Evolutionary conservation across 257 asterid species (phyloP).

Genomic region (Gentiana straminea): DNA sequence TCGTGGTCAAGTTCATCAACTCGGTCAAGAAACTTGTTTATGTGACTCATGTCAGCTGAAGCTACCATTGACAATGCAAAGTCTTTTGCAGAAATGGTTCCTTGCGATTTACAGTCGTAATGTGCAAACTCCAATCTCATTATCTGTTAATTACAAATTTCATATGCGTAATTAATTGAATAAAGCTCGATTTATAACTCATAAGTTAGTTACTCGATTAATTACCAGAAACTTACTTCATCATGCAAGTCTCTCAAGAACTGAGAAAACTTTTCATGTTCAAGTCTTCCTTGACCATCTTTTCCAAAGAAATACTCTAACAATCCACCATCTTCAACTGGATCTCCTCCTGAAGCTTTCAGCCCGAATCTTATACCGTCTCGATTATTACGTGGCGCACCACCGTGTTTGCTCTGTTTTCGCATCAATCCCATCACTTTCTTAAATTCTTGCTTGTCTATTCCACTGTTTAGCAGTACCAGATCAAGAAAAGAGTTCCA

Average conservation of each 20-base stretch:
- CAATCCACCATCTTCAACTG: slow-evolving; percentile 77
- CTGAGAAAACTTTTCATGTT: slow-evolving; percentile 53
- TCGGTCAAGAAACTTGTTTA: slow-evolving; percentile 72
- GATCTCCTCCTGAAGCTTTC: slow-evolving; percentile 36
- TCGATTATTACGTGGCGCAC: slow-evolving; percentile 11
- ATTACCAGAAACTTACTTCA: slow-evolving; percentile 36
- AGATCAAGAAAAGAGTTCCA: neutral
- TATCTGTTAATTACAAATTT: slow-evolving; percentile 31
- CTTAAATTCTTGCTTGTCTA: slow-evolving; percentile 74
- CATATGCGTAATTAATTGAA: too few relatives aligned
- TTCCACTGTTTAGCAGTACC: slow-evolving; percentile 35
- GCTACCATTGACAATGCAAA: slow-evolving; percentile 73
- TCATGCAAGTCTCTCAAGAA: slow-evolving; percentile 71
- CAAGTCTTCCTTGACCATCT: slow-evolving; percentile 56
- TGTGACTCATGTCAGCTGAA: slow-evolving; percentile 74
- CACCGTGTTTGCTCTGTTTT: slow-evolving; percentile 61
- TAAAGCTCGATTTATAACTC: too few relatives aligned
- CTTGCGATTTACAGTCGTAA: slow-evolving; percentile 66
- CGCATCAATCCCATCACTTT: slow-evolving; percentile 94
- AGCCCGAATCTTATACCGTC: slow-evolving; percentile 68
- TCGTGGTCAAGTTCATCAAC: slow-evolving; percentile 51
- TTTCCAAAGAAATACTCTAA: slow-evolving; percentile 71
- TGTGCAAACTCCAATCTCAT: slow-evolving; percentile 70
- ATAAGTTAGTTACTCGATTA: too few relatives aligned
- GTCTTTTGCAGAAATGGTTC: slow-evolving; percentile 71